Evolutionary conservation across 805 yeast species (phyloP).

Genomic region (Candida pseudofarinosa): DNA sequence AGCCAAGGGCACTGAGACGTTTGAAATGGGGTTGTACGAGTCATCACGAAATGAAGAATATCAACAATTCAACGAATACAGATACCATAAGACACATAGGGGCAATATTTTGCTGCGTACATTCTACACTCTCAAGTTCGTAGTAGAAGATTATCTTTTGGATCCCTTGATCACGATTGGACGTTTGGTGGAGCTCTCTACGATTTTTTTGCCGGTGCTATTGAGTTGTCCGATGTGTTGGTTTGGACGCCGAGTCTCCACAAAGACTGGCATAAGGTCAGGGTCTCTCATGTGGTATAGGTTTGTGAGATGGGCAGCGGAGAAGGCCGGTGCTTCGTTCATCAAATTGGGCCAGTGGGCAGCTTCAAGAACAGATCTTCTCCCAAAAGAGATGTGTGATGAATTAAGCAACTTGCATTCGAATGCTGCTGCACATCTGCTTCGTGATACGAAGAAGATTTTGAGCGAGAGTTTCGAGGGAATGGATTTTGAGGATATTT

Average conservation of each 20-base stretch:
- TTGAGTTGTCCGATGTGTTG: conserved; percentile 60
- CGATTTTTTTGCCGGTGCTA: conserved; percentile 68
- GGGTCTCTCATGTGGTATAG: conserved; percentile 74
- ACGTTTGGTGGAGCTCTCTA: conserved; percentile 65
- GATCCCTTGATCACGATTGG: conserved; percentile 69
- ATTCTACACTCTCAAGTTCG: conserved; percentile 39
- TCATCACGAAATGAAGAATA: conserved; percentile 57
- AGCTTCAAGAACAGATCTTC: conserved; percentile 91
- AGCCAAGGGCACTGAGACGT: conserved; percentile 54
- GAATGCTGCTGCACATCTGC: conserved; percentile 70
- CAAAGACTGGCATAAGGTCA: conserved; percentile 38
- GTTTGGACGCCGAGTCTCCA: conserved; percentile 41
- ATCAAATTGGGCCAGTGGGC: conserved; percentile 98
- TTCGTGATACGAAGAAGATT: conserved; percentile 54
- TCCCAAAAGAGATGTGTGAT: conserved; percentile 72
- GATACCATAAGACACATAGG: conserved; percentile 21
- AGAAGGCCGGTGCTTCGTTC: conserved; percentile 88
- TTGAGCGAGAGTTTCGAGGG: conserved; percentile 56
- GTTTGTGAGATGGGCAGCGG: conserved; percentile 61
- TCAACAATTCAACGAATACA: conserved; percentile 28
- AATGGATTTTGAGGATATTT: conserved; percentile 63
- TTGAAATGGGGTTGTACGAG: conserved; percentile 59
- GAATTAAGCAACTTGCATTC: conserved; percentile 79
- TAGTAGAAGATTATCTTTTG: conserved; percentile 48
- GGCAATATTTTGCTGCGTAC: conserved; percentile 24